Evolutionary conservation across 1,284 basidiomycete genomes (phyloP).

Genomic region (Ustilago crameri): DNA sequence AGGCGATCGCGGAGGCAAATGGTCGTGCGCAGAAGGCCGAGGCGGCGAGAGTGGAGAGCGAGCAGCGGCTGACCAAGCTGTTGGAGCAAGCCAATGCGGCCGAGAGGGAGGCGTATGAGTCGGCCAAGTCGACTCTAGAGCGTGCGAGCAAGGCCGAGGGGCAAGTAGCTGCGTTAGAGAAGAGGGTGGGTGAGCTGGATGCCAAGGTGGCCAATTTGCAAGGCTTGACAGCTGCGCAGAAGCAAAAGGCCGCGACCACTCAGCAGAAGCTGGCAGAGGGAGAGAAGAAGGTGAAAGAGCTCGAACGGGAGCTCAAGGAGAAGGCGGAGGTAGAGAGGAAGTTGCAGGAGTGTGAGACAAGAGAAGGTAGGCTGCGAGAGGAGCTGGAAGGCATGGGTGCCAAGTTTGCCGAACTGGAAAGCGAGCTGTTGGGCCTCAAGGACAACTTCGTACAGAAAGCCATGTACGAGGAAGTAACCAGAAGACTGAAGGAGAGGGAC

Average conservation of each 20-base stretch:
- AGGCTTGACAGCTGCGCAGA: conserved; percentile 53
- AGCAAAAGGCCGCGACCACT: conserved; percentile 58
- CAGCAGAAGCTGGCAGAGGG: conserved; percentile 57
- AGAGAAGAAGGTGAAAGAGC: conserved; percentile 51
- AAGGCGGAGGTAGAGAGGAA: conserved; percentile 5
- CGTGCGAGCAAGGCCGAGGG: conserved; percentile 54
- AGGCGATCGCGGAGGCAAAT: conserved; percentile 43
- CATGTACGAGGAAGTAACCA: background rate
- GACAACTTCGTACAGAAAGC: background rate
- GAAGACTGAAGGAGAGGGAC: conserved; percentile 27
- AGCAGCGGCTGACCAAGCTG: conserved; percentile 17
- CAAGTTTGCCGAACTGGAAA: background rate
- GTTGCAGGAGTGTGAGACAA: conserved; percentile 8
- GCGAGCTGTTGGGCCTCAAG: conserved; percentile 1
- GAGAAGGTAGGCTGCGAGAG: background rate
- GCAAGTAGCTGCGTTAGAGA: conserved; percentile 43
- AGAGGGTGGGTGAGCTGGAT: conserved; percentile 55
- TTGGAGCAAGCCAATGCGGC: conserved; percentile 20
- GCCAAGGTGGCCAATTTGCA: conserved; percentile 57
- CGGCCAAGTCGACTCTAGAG: conserved; percentile 31
- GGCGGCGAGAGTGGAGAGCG: conserved; percentile 19
- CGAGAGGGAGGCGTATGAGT: conserved; percentile 46
- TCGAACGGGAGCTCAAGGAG: conserved; percentile 17
- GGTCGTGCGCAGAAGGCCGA: conserved; percentile 42
- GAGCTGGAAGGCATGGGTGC: background rate